Evolutionary conservation across 2,329 filamentous ascomycete species (phyloP), one percentile per base, ranked within the genome.

Genomic region (Neopestalotiopsis clavispora): DNA sequence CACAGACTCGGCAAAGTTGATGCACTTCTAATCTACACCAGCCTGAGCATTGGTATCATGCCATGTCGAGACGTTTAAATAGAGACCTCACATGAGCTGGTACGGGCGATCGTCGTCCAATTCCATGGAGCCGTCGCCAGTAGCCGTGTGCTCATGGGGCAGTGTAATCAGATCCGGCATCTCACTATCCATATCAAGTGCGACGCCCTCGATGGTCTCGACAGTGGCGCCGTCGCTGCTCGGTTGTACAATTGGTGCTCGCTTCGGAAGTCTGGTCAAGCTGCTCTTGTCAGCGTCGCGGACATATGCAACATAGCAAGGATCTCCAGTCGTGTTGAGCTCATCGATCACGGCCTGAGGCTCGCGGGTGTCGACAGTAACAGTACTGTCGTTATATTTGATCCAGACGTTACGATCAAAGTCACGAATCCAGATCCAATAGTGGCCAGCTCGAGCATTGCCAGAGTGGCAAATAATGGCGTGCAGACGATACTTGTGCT

Each of bases 381-480:
- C 94, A 17, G 86, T 87, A 67, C 92, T 91, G 76, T 99, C 96
- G 78, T 99, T 99, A 84, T 98, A 99, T 76, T 93, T 94, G 68
- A 94, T 91, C 95, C 96, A 99, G 23, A 95, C 84, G 45, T 90
- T 83, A 61, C 89, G 88, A 72, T 91, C 88, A 79, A 97, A 97
- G 81, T 98, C 96, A 76, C 91, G 93, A 72, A 99, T 97, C 87
- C 95, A 98, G 59, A 98, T 94, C 91, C 94, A 98, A 82, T 98
- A 99, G 80, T 99, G 96, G 0, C 96, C 96, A 60, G 91, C 91
- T 59, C 85, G 87, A 56, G 91, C 86, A 73, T 85, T 84, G 40
- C 93, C 93, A 23, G 92, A 91, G 78, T 99, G 96, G 75, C 97
- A 95, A 76, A 99, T 97, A 40, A 98, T 92, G 0, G 95, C 94